phyloP scores from a whole-genome alignment of 2,329 filamentous ascomycete genomes.

The Botryotinia globosa region DNA sequence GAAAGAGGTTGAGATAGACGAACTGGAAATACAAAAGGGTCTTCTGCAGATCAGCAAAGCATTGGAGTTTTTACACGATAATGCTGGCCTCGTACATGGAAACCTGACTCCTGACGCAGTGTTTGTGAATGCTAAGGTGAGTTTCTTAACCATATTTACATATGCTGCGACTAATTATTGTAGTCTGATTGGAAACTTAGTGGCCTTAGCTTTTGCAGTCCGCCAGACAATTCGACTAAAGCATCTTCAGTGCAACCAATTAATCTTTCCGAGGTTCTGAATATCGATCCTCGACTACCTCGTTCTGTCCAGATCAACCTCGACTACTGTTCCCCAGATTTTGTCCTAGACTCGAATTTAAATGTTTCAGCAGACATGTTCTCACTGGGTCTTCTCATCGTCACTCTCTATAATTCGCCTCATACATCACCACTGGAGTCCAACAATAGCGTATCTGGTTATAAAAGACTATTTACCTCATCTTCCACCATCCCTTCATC shows the following conservation, averaged over 20 bases:
- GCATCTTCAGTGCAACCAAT: conserved; percentile 76
- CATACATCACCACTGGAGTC: conserved; percentile 83
- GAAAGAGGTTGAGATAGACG: conserved; percentile 88
- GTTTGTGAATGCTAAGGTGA: conserved; percentile 86
- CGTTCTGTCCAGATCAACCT: conserved; percentile 81
- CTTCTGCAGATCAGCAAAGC: conserved; percentile 90
- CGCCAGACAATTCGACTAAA: conserved; percentile 71
- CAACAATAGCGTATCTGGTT: conserved; percentile 76
- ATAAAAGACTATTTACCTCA: conserved; percentile 78
- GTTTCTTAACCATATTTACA: conserved; percentile 32
- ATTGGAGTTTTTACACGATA: conserved; percentile 92
- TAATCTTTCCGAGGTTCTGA: conserved; percentile 77
- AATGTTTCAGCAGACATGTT: conserved; percentile 88
- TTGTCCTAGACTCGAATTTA: conserved; percentile 86
- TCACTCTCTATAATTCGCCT: conserved; percentile 92
- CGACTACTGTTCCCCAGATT: conserved; percentile 93
- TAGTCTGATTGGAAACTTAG: conserved; percentile 98
- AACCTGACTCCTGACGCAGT: conserved; percentile 93
- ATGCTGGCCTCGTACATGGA: conserved; percentile 87
- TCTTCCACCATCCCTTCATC: conserved; percentile 75
- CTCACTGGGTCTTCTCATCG: conserved; percentile 81
- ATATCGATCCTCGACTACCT: conserved; percentile 81
- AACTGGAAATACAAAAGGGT: conserved; percentile 96
- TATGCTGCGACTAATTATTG: conserved; percentile 37
- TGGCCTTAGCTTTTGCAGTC: conserved; percentile 85